Percentiles rank a stretch among this genome's conserved stretches.
Evolutionary conservation across 768 basidiomycete species (phyloP).

Genomic region (Leccinum boreale): DNA sequence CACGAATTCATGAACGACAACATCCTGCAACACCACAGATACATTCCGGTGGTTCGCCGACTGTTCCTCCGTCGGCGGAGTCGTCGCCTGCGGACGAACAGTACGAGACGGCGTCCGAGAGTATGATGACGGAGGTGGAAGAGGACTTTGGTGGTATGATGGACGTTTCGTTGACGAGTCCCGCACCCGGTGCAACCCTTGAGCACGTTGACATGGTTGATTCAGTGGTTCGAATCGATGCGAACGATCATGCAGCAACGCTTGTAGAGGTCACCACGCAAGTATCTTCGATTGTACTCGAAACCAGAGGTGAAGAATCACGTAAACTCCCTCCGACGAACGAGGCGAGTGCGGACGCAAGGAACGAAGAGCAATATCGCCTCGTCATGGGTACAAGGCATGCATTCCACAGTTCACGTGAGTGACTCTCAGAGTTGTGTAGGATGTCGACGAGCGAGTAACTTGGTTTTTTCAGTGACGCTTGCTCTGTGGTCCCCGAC

Average conservation of each 20-base stretch:
- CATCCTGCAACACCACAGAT: not conserved
- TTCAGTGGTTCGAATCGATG: not conserved
- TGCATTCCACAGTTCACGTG: constrained; percentile 65
- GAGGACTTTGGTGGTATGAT: constrained; percentile 10
- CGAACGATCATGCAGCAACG: constrained; percentile 4
- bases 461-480: constrained; percentile 40
- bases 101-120: constrained; percentile 28
- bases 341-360: constrained; percentile 37
- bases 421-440: constrained; percentile 21
- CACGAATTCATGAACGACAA: not conserved
- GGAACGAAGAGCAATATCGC: constrained; percentile 67
- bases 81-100: constrained; percentile 22
- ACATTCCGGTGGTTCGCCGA: not conserved
- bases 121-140: constrained; percentile 17
- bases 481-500: constrained; percentile 72
- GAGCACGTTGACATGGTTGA: not conserved
- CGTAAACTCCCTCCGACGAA: constrained; percentile 35
- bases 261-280: constrained; percentile 21
- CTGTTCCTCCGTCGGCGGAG: constrained; percentile 3
- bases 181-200: not conserved
- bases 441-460: not conserved
- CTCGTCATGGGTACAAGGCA: constrained; percentile 52
- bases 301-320: not conserved
- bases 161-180: constrained; percentile 17
- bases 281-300: not conserved